Conservation (phyloP, 345 rosid species). For the Salix dunnii region DNA sequence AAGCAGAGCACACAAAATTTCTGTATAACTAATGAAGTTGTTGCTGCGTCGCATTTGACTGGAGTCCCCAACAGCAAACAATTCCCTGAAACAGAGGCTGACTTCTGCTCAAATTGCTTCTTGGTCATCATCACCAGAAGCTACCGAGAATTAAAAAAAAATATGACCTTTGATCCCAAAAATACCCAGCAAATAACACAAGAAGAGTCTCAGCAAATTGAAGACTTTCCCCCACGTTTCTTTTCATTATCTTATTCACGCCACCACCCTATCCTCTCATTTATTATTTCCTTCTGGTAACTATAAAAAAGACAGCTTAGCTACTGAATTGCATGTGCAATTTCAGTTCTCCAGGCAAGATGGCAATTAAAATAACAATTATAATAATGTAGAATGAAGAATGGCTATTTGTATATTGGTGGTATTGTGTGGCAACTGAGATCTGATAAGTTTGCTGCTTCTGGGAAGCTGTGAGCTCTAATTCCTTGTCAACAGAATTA, state of each 20-base stretch:
- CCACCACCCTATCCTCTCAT: not conserved
- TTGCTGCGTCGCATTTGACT: not conserved
- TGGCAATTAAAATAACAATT: not conserved
- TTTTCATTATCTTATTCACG: not conserved
- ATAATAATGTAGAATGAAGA: not conserved
- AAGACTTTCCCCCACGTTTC: not conserved
- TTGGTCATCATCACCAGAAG: constrained; percentile 3
- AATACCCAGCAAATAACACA: not conserved
- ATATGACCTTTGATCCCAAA: not conserved
- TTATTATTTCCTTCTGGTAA: not conserved
- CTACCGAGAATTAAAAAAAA: not conserved
- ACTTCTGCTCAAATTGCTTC: constrained; percentile 8
- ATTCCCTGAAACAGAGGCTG: constrained; percentile 1
- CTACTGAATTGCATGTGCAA: constrained; percentile 25
- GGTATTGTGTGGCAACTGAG: not conserved
- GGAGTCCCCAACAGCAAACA: constrained; percentile 1
- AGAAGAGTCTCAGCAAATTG: not conserved
- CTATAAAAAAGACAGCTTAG: constrained; percentile 14
- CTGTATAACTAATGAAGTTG: not conserved
- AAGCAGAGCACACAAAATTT: not conserved
- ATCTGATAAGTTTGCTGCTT: constrained; percentile 16
- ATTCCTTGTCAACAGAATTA: constrained; percentile 2
- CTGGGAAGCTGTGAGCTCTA: constrained; percentile 14
- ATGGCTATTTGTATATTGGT: not conserved
- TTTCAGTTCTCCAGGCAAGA: constrained; percentile 12